Conservation (phyloP, 805 yeast genomes). For the Monosporozyma yasuniensis region DNA sequence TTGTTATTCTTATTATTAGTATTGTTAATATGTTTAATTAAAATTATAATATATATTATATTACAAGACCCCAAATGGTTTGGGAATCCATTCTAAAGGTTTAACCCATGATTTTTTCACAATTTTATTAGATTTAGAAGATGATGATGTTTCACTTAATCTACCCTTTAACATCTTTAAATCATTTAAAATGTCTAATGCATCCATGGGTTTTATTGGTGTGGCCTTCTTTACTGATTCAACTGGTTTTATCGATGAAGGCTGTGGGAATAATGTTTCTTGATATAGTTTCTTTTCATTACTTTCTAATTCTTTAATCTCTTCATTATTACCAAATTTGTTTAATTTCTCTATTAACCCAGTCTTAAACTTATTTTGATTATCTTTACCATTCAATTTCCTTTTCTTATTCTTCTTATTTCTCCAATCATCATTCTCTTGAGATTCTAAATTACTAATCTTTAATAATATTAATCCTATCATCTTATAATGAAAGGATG, state of each 20-base stretch:
- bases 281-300: not conserved
- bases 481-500: constrained; percentile 3
- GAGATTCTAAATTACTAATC: not conserved
- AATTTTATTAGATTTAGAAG: no score
- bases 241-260: not conserved
- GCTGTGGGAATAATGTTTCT: not conserved
- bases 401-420: constrained; percentile 17
- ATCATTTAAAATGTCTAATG: constrained; percentile 10
- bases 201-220: not conserved
- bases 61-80: constrained; percentile 42
- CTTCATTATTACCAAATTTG: constrained; percentile 1
- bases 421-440: constrained; percentile 11
- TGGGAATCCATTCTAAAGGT: constrained; percentile 38
- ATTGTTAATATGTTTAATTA: not conserved
- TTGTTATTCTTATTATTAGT: not conserved
- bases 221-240: not conserved
- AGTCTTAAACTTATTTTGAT: constrained; percentile 3
- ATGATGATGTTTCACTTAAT: constrained; percentile 15
- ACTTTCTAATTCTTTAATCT: not conserved
- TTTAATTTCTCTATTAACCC: not conserved
- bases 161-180: constrained; percentile 25
- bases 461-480: not conserved
- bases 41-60: not conserved
- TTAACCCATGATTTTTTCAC: constrained; percentile 4
- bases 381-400: constrained; percentile 5